A percentile compares a stretch with the other conserved stretches of the same genome.
phyloP scores from a whole-genome alignment of 495 filamentous ascomycete genomes.

The Podospora sp. region DNA sequence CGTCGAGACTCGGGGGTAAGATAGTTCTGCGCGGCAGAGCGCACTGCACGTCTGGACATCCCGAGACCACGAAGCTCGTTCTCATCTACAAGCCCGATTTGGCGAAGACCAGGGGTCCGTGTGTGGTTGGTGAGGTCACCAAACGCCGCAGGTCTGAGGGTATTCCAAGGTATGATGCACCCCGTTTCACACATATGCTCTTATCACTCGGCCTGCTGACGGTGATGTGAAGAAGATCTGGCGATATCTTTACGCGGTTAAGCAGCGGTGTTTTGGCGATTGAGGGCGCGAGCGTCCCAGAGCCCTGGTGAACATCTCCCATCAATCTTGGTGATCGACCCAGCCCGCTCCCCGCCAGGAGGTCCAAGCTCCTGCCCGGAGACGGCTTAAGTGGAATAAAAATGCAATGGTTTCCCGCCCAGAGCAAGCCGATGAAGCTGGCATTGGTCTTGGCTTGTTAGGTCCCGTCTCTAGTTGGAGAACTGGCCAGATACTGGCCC shows the following conservation, averaged over 20 bases:
- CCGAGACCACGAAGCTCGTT: not conserved
- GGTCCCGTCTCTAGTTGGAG: not conserved
- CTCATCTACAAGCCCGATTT: slow-evolving; percentile 10
- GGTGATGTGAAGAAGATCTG: too few relatives aligned
- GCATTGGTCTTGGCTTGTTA: not conserved
- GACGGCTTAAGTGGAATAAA: not conserved
- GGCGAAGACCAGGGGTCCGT: slow-evolving; percentile 14
- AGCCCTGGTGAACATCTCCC: not conserved
- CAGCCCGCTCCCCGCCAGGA: not conserved
- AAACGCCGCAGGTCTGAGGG: not conserved
- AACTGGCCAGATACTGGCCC: not conserved
- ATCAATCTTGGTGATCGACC: not conserved
- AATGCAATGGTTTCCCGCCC: not conserved
- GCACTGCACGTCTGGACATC: not conserved
- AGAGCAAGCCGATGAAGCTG: not conserved
- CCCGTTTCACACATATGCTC: not conserved
- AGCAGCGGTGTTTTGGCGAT: too few relatives aligned
- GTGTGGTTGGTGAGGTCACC: slow-evolving; percentile 14
- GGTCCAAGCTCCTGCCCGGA: slow-evolving; percentile 1
- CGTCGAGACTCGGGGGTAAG: not conserved
- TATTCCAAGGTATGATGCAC: not conserved
- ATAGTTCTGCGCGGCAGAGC: slow-evolving; percentile 3
- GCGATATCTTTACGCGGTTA: too few relatives aligned
- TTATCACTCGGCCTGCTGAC: too few relatives aligned
- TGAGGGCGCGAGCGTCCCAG: not conserved